These are phyloP conservation scores for Dactylonectria macrodidyma DNA, from an alignment of 2,329 filamentous ascomycete species.

Conservation along the genomic window DNA sequence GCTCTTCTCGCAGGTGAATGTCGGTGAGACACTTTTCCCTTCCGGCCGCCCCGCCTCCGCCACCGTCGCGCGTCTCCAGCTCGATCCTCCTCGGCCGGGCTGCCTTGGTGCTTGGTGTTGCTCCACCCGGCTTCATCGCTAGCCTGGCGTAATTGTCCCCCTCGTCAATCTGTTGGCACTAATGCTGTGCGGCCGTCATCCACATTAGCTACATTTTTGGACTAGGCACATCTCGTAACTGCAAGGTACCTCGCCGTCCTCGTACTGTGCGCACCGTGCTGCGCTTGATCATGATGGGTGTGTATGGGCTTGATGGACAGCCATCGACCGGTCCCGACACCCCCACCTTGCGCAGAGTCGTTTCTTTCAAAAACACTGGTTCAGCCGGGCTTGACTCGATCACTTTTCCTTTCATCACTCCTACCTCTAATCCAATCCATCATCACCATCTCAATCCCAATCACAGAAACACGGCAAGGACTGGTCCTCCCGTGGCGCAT, in stretches of 20 bases:
- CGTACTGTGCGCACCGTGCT: slow-evolving; percentile 23
- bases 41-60: slow-evolving; percentile 26
- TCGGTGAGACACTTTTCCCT: slow-evolving; percentile 28
- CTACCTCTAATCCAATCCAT: slow-evolving; percentile 10
- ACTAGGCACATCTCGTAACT: slow-evolving; percentile 16
- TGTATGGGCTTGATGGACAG: slow-evolving; percentile 8
- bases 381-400: slow-evolving; percentile 6
- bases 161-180: slow-evolving; percentile 16
- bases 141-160: slow-evolving; percentile 1
- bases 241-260: slow-evolving; percentile 29
- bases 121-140: slow-evolving; percentile 21
- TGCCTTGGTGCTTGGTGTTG: slow-evolving; percentile 22
- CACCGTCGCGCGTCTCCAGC: slow-evolving; percentile 18
- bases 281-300: background rate
- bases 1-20: slow-evolving; percentile 23
- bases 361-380: slow-evolving; percentile 25
- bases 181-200: slow-evolving; percentile 18
- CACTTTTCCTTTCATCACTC: slow-evolving; percentile 6
- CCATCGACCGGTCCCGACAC: slow-evolving; percentile 21
- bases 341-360: slow-evolving; percentile 20
- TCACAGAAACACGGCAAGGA: slow-evolving; percentile 16
- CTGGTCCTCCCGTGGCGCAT: slow-evolving; percentile 11
- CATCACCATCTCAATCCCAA: background rate
- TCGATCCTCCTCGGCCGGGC: slow-evolving; percentile 12
- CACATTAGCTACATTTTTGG: slow-evolving; percentile 13